Base-by-base conservation (phyloP, 805 yeast genomes). In the Cyberlindnera mississippiensis region DNA sequence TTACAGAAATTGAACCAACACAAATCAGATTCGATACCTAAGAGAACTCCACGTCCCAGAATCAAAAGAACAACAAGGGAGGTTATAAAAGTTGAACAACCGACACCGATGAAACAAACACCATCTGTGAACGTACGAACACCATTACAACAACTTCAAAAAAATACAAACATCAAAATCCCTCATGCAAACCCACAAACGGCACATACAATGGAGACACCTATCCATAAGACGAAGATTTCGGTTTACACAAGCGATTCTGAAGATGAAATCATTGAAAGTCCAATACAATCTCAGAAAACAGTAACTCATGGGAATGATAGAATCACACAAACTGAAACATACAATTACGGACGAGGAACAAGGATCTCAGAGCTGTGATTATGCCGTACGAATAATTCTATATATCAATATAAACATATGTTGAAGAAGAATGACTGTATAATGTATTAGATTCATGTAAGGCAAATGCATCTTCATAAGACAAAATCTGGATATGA, bases 331-430 rank as follows among this genome's bases (percentile, higher is more conserved):
- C 51, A 48, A 29, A 52, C 56, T 1, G 46, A 39, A 29, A 52
- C 56, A 3, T 52, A 52, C 28, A 40, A 50, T 37, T 52, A 46
- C 27, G 55, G 51, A 4, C 28, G 13, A n/a, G 41, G 40, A 7
- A 32, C 37, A 6, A 37, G 42, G 19, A 32, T 51, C 6, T 44
- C 51, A 3, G 40, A 49, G 13, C 14, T 46, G 24, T n/a, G n/a
- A n/a, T n/a, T n/a, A n/a, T n/a, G n/a, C n/a, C n/a, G n/a, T n/a
- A n/a, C n/a, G n/a, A n/a, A n/a, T n/a, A n/a, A n/a, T n/a, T n/a
- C n/a, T n/a, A n/a, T n/a, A n/a, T n/a, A n/a, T n/a, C n/a, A n/a
- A n/a, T n/a, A n/a, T n/a, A n/a, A n/a, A n/a, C n/a, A n/a, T n/a
- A n/a, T n/a, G n/a, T n/a, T n/a, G n/a, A n/a, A n/a, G n/a, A n/a